A percentile compares a stretch with the other conserved stretches of the same genome.
Evolutionary conservation across 306 rosid genomes (phyloP).

Genomic region (Lablab purpureus): DNA sequence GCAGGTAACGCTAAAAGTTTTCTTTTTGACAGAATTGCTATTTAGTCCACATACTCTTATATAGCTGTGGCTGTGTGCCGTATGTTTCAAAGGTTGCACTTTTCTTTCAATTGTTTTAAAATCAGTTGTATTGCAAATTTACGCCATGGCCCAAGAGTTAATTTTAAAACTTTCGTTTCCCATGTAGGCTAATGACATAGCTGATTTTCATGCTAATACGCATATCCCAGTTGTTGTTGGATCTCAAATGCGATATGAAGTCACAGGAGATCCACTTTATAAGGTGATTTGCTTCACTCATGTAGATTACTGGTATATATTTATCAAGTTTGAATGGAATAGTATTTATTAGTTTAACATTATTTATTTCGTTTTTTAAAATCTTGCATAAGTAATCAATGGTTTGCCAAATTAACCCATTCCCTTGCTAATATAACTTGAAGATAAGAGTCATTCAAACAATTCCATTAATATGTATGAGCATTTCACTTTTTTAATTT

Average conservation of each 20-base stretch:
- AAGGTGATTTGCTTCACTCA: constrained; percentile 59
- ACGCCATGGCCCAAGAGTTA: not conserved
- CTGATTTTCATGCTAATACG: constrained; percentile 81
- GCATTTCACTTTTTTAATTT: not conserved
- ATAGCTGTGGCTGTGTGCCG: not conserved
- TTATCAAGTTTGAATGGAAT: constrained; percentile 2
- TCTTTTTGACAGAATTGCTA: not conserved
- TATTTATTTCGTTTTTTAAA: constrained; percentile 8
- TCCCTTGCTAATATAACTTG: not conserved
- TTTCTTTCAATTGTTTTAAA: not conserved
- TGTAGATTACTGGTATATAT: constrained; percentile 18
- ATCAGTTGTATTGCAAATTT: constrained; percentile 26
- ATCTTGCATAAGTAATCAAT: not conserved
- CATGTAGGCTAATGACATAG: constrained; percentile 75
- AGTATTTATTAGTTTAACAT: not conserved
- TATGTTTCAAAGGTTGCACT: no score
- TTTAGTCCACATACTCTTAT: not conserved
- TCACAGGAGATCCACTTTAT: constrained; percentile 86
- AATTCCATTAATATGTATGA: not conserved
- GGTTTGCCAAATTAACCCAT: not conserved
- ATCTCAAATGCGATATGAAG: constrained; percentile 87
- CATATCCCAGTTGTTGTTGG: constrained; percentile 93
- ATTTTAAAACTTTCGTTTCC: constrained; percentile 23
- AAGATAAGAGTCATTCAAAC: constrained; percentile 10
- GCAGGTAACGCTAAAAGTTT: constrained; percentile 60